Conservation (phyloP, 176 grass and related monocot genomes). For the Chloris gayana region DNA sequence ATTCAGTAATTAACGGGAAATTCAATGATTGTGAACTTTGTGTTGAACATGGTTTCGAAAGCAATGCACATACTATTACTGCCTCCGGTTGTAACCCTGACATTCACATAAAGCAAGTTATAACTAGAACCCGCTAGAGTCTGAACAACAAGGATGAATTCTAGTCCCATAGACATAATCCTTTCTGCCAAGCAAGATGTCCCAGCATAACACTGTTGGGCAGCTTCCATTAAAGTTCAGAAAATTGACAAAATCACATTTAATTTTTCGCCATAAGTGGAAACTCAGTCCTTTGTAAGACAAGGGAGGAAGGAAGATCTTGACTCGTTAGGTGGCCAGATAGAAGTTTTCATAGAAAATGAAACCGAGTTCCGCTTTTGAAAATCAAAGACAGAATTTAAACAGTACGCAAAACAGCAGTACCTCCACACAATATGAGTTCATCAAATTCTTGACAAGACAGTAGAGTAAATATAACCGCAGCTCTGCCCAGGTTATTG, state of each 20-base stretch:
- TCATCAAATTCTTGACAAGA: constrained; percentile 1
- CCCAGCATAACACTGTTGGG: neutral
- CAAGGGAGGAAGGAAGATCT: no score
- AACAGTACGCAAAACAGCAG: neutral
- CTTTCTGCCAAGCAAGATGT: constrained; percentile 20
- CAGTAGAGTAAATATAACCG: neutral
- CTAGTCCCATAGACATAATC: neutral
- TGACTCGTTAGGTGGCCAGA: no score
- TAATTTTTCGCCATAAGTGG: no score
- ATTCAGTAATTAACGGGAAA: neutral
- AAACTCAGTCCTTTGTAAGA: no score
- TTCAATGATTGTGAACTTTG: neutral
- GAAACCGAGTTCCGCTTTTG: no score
- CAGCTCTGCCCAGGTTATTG: neutral
- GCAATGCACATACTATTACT: neutral
- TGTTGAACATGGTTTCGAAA: neutral
- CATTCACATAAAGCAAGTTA: neutral
- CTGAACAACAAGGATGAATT: neutral
- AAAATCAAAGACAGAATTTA: neutral
- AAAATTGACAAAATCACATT: neutral
- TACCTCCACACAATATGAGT: neutral
- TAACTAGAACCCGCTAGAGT: neutral
- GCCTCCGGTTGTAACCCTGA: neutral
- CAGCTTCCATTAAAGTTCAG: neutral
- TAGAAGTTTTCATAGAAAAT: no score